Conservation (phyloP, 2,329 filamentous ascomycete genomes). For the Verticillium isaacii region DNA sequence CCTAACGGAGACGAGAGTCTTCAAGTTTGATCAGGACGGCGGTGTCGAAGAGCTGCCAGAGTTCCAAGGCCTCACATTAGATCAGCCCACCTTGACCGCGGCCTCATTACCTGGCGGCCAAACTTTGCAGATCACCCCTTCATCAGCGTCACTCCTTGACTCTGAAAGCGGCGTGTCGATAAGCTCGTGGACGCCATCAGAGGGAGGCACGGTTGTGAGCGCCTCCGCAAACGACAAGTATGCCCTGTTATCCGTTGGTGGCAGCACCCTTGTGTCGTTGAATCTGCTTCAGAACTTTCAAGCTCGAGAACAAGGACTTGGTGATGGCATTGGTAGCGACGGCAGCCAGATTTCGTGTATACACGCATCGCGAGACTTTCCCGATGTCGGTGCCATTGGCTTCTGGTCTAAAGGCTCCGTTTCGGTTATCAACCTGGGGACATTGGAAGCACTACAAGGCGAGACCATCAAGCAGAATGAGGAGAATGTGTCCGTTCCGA, state of each 20-base stretch:
- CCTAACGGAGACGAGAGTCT: constrained; percentile 76
- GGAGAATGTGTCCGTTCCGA: constrained; percentile 73
- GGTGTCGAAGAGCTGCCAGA: constrained; percentile 82
- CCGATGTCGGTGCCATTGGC: constrained; percentile 70
- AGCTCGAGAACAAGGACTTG: constrained; percentile 55
- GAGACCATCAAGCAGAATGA: constrained; percentile 55
- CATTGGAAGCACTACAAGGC: constrained; percentile 60
- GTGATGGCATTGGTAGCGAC: constrained; percentile 32
- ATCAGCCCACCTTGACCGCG: constrained; percentile 66
- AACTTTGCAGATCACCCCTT: constrained; percentile 9
- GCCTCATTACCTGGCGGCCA: constrained; percentile 41
- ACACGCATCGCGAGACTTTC: constrained; percentile 61
- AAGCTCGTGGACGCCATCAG: constrained; percentile 18
- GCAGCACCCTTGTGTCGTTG: constrained; percentile 67
- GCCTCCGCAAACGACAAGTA: constrained; percentile 69
- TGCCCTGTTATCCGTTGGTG: constrained; percentile 71
- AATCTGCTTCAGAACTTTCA: constrained; percentile 55
- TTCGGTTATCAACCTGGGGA: constrained; percentile 65
- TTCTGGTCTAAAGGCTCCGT: constrained; percentile 84
- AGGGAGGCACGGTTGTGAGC: constrained; percentile 62
- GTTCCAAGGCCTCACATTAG: constrained; percentile 66
- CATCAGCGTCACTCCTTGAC: constrained; percentile 7
- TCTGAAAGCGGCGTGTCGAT: constrained; percentile 9
- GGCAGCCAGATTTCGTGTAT: constrained; percentile 79
- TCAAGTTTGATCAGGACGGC: constrained; percentile 68